Evolutionary conservation across 1,284 basidiomycete genomes (phyloP).

Genomic region (Naganishia sp.): DNA sequence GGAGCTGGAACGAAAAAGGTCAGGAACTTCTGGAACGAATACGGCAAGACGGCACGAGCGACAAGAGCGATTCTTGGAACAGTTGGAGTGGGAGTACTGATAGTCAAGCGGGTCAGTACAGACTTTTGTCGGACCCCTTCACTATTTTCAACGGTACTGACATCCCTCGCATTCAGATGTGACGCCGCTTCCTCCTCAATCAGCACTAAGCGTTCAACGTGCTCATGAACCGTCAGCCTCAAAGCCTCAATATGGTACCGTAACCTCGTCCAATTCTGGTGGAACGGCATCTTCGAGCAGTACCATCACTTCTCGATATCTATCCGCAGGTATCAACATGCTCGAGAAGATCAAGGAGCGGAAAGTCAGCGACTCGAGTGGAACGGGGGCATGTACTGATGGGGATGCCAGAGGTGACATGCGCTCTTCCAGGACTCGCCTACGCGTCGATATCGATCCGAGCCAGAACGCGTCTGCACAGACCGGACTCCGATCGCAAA

Average conservation of each 20-base stretch:
- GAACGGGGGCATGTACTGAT: constrained; percentile 26
- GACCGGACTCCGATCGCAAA: not conserved
- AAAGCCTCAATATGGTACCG: constrained; percentile 21
- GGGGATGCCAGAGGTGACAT: constrained; percentile 6
- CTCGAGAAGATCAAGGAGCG: constrained; percentile 48
- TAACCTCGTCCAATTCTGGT: constrained; percentile 30
- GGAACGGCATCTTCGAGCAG: constrained; percentile 28
- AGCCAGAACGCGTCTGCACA: not conserved
- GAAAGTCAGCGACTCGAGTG: constrained; percentile 37
- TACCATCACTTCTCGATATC: constrained; percentile 33
- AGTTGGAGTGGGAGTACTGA: constrained; percentile 22
- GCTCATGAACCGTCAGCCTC: not conserved
- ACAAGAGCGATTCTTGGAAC: constrained; percentile 27
- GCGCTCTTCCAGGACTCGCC: not conserved
- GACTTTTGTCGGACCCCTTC: too few relatives aligned
- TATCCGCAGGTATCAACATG: constrained; percentile 41
- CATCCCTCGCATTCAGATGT: too few relatives aligned
- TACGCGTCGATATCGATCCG: not conserved
- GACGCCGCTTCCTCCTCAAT: too few relatives aligned
- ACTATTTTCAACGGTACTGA: too few relatives aligned
- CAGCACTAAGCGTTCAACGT: not conserved
- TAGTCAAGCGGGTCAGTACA: too few relatives aligned
- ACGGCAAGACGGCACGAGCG: constrained; percentile 10
- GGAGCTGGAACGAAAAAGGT: constrained; percentile 32
- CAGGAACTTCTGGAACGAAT: constrained; percentile 30